Evolutionary conservation across 805 yeast species (phyloP).

Genomic region (Candida chauliodis): DNA sequence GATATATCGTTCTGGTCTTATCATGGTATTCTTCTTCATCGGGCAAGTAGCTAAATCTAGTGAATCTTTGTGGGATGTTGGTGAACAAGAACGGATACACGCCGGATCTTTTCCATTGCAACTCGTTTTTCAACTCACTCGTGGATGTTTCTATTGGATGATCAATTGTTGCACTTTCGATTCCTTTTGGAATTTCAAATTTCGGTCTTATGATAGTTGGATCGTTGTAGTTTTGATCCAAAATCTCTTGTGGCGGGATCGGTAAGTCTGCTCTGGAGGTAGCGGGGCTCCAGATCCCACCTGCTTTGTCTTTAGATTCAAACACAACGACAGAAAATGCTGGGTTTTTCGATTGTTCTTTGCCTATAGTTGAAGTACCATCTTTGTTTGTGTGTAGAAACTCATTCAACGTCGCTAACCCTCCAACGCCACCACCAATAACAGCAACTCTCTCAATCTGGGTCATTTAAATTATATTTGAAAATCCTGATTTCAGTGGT

Average conservation of each 20-base stretch:
- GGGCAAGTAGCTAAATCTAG: constrained; percentile 34
- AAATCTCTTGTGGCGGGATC: constrained; percentile 27
- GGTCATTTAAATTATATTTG: constrained; percentile 9
- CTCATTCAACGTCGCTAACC: constrained; percentile 31
- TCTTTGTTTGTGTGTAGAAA: constrained; percentile 25
- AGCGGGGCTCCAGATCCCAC: constrained; percentile 44
- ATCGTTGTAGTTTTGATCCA: constrained; percentile 26
- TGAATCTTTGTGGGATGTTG: constrained; percentile 36
- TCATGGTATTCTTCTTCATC: constrained; percentile 19
- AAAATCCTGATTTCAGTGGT: background rate
- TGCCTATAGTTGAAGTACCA: constrained; percentile 22
- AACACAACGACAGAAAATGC: constrained; percentile 38
- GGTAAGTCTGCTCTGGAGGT: constrained; percentile 18
- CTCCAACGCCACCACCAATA: constrained; percentile 32
- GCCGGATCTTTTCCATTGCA: constrained; percentile 39
- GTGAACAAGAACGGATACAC: constrained; percentile 38
- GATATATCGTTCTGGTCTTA: constrained; percentile 25
- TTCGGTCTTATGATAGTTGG: constrained; percentile 30
- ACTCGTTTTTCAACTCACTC: constrained; percentile 12
- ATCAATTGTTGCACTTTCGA: constrained; percentile 16
- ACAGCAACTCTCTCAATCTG: constrained; percentile 22
- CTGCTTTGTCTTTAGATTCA: constrained; percentile 40
- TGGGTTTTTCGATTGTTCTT: constrained; percentile 14
- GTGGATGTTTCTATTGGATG: constrained; percentile 13
- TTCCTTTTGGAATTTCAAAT: constrained; percentile 13